Evolutionary conservation across 2,329 filamentous ascomycete species (phyloP).

Genomic region (Trichoderma sp.): DNA sequence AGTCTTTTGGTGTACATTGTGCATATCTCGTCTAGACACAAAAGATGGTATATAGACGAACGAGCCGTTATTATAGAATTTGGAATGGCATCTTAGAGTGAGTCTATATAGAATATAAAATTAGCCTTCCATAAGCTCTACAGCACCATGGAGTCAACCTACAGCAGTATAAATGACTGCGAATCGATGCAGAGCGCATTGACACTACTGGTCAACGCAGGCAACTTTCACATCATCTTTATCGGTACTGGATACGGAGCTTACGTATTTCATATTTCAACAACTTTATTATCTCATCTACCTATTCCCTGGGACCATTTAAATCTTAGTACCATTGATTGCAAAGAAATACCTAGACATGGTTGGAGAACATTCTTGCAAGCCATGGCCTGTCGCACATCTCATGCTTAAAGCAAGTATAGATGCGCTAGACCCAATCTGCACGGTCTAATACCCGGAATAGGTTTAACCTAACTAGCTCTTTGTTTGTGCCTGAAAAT

Average conservation of each 20-base stretch:
- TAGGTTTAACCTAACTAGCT: neutral
- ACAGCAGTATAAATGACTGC: neutral
- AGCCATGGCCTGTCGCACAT: neutral
- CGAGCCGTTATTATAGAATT: neutral
- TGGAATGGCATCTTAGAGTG: neutral
- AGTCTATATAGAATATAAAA: neutral
- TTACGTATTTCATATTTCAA: neutral
- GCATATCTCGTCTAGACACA: neutral
- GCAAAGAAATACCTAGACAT: neutral
- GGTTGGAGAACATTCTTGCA: neutral
- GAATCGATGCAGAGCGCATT: neutral
- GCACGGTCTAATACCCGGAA: neutral
- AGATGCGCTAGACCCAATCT: neutral
- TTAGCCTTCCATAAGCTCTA: neutral
- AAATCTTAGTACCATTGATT: neutral
- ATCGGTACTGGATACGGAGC: neutral
- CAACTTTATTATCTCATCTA: neutral
- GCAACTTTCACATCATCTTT: neutral
- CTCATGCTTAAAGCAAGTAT: neutral
- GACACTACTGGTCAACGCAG: neutral
- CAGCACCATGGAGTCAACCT: neutral
- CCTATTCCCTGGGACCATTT: neutral
- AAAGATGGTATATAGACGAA: neutral
- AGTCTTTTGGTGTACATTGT: neutral
- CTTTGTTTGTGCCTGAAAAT: neutral